Evolutionary conservation across 352 stramenopile genomes (phyloP).

Genomic region (Aphanomyces astaci): DNA sequence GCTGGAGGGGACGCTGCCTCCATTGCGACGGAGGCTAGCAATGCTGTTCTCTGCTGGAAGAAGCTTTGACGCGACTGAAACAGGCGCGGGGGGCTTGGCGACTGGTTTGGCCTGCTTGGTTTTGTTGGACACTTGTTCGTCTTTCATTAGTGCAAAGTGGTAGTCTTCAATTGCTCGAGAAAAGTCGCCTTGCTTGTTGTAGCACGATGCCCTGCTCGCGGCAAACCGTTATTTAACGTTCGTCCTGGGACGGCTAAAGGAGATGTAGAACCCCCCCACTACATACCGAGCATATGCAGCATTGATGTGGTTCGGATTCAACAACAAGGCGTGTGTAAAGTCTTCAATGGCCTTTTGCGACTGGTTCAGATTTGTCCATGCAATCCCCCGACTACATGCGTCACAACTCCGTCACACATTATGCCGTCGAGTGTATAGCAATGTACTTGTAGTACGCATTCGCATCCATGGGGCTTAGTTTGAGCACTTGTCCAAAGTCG

Average conservation of each 20-base stretch:
- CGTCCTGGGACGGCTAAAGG: too few relatives aligned
- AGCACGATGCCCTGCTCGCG: conserved; percentile 65
- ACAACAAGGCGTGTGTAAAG: conserved; percentile 57
- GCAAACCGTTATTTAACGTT: too few relatives aligned
- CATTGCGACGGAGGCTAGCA: neutral
- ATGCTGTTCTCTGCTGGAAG: neutral
- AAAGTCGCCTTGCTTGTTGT: conserved; percentile 82
- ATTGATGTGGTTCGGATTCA: conserved; percentile 84
- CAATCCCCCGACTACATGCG: conserved; percentile 37
- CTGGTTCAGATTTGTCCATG: conserved; percentile 57
- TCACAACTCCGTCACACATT: neutral
- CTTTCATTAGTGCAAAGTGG: conserved; percentile 77
- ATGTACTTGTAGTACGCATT: conserved; percentile 54
- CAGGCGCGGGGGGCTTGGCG: conserved; percentile 27
- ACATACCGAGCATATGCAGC: conserved; percentile 64
- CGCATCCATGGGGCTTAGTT: conserved; percentile 39
- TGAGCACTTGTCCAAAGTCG: conserved; percentile 42
- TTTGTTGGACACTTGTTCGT: conserved; percentile 34
- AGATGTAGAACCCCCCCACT: too few relatives aligned
- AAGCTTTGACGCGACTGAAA: neutral
- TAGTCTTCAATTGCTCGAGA: conserved; percentile 85
- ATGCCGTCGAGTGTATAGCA: neutral
- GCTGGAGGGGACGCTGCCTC: neutral
- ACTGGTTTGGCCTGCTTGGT: conserved; percentile 28
- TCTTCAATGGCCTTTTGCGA: conserved; percentile 72